phyloP scores from a whole-genome alignment of 2,329 filamentous ascomycete genomes.

The Diaporthe humulicola region DNA sequence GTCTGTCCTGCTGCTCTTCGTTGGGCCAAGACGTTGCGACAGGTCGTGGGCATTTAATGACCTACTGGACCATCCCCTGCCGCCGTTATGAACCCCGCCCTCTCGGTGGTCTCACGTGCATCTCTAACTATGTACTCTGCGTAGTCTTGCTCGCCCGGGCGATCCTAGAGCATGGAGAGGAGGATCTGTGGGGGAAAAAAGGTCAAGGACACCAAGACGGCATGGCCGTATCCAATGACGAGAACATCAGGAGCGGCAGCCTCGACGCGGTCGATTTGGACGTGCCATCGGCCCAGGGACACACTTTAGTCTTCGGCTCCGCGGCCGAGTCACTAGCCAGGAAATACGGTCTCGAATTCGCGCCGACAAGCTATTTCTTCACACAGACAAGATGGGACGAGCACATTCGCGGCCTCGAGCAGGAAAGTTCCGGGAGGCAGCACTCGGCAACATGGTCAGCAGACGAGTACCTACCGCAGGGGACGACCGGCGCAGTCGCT shows the following conservation, averaged over 20 bases:
- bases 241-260: constrained; percentile 46
- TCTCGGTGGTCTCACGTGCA: no score
- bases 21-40: background rate
- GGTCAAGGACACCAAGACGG: constrained; percentile 22
- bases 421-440: constrained; percentile 55
- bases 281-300: constrained; percentile 73
- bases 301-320: constrained; percentile 77
- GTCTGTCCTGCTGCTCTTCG: no score
- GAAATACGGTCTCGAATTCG: constrained; percentile 78
- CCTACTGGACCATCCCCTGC: no score
- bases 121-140: background rate
- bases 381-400: constrained; percentile 81
- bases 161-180: constrained; percentile 77
- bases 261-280: constrained; percentile 47
- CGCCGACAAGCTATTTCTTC: constrained; percentile 81
- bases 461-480: constrained; percentile 81
- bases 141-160: constrained; percentile 75
- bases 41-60: background rate
- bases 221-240: constrained; percentile 39
- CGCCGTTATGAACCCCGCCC: background rate
- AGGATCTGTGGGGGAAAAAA: constrained; percentile 61
- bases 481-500: constrained; percentile 86
- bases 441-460: constrained; percentile 67
- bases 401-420: constrained; percentile 67
- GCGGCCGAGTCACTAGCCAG: constrained; percentile 78